Evolutionary conservation across 768 basidiomycete species (phyloP).

Genomic region (Phylloporus arenicola): DNA sequence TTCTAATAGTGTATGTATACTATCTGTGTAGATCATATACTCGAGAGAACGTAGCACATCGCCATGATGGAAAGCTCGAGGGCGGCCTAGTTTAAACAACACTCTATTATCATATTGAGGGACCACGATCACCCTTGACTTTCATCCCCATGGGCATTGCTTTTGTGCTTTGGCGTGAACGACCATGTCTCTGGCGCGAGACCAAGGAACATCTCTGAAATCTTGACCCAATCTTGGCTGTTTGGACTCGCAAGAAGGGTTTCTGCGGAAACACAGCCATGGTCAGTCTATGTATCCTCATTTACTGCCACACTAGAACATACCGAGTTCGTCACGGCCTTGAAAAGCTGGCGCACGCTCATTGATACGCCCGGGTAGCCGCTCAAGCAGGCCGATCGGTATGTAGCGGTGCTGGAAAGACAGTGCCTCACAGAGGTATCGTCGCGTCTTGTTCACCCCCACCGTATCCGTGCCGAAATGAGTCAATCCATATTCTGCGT

Average conservation of each 20-base stretch:
- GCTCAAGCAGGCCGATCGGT: conserved; percentile 88
- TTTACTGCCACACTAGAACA: conserved; percentile 21
- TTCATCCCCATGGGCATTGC: conserved; percentile 68
- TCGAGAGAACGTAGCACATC: no score
- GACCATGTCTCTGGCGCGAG: conserved; percentile 76
- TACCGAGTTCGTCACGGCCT: conserved; percentile 85
- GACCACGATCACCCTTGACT: conserved; percentile 45
- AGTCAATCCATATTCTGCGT: conserved; percentile 79
- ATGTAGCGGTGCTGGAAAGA: conserved; percentile 97
- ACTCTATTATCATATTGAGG: no score
- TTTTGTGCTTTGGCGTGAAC: conserved; percentile 93
- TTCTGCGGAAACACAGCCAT: conserved; percentile 43
- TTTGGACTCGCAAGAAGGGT: conserved; percentile 76
- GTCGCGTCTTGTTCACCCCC: conserved; percentile 84
- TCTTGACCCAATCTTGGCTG: conserved; percentile 85
- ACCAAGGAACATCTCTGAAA: conserved; percentile 94
- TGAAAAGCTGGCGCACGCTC: conserved; percentile 85
- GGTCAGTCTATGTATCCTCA: background rate
- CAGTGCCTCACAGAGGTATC: conserved; percentile 92
- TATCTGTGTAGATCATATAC: no score
- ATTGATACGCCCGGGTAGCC: conserved; percentile 75
- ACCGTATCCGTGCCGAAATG: conserved; percentile 85
- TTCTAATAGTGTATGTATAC: no score
- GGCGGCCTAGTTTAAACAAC: no score
- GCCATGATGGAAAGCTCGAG: no score